Evolutionary conservation across 2,329 filamentous ascomycete species (phyloP), one percentile per base, ranked within the genome.

Genomic region (Helotiales sp.): DNA sequence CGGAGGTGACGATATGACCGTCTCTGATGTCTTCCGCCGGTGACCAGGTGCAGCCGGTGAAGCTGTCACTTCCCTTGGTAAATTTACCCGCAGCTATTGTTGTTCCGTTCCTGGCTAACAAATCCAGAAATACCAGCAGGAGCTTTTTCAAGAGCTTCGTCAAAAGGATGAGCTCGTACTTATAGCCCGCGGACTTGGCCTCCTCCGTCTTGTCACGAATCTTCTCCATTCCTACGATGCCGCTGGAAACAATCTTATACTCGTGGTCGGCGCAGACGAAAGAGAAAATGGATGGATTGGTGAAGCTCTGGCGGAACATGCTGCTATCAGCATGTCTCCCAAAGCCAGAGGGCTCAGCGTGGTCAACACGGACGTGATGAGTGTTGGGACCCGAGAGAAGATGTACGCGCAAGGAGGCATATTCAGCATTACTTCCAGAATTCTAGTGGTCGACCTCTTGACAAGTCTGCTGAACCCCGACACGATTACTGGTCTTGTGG

Each of bases 231-330:
- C 93, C 19, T 97, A 97, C 76, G 95, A 99, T 81, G 93, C 92
- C 1, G 91, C 91, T 3, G 95, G 95, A 13, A 96, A 95, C 75
- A 98, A 96, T 70, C 79, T 99, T 54, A 87, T 99, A 49, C 79
- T 99, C 44, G 77, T 99, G 19, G 86, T 98, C 40, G 93, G 92
- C 9, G 93, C 95, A 33, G 90, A 95, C 59, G 92, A 97, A 31
- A 86, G 90, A 59, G 95, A 99, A 71, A 97, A 97, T 83, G 87
- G 88, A 55, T 98, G 93, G 93, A 92, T 99, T 59, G 95, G 95
- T 65, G 95, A 98, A 77, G 91, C 92, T 29, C 79, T 99, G 70
- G 95, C 95, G 24, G 95, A 99, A 76, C 93, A 98, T 77, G 93
- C 93, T 71, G 92, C 91, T 62, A 86, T 96, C 71, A 97, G 91